Percentiles rank a stretch among this genome's conserved stretches.
These are phyloP conservation scores for Saccharomyces pastorianus DNA, from an alignment of 1,139 yeast species.

Conservation along the genomic window DNA sequence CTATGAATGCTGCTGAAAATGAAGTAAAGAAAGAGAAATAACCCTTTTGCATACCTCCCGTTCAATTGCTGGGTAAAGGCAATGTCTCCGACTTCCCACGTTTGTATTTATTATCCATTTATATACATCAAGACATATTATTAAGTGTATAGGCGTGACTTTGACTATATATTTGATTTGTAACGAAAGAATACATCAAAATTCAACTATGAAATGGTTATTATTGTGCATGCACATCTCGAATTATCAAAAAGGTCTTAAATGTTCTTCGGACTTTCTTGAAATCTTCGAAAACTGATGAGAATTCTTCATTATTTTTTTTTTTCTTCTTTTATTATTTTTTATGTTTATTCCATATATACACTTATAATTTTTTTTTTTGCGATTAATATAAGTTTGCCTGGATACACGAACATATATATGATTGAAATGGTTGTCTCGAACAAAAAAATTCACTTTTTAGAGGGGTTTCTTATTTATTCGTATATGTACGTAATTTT, in stretches of 20 bases:
- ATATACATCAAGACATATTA: not conserved
- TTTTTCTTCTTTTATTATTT: not conserved
- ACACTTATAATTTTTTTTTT: not conserved
- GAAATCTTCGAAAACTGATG: not conserved
- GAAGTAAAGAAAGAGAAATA: constrained; percentile 9
- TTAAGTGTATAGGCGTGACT: not conserved
- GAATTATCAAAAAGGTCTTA: not conserved
- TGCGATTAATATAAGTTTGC: no score
- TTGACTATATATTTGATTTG: not conserved
- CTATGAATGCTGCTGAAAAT: constrained; percentile 6
- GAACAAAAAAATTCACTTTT: not conserved
- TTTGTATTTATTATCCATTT: not conserved
- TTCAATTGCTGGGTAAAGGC: not conserved
- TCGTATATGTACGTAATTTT: not conserved
- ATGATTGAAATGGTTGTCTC: not conserved
- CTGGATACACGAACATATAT: no score
- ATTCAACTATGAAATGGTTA: not conserved
- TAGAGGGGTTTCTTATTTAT: not conserved
- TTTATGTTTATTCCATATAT: not conserved
- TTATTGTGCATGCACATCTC: not conserved
- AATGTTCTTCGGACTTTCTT: no score
- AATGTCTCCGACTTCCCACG: not conserved
- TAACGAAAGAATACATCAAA: not conserved
- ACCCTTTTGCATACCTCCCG: constrained; percentile 5
- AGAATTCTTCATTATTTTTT: not conserved